Evolutionary conservation across 148 eudicot species (phyloP).

Genomic region (Fagopyrum tataricum): DNA sequence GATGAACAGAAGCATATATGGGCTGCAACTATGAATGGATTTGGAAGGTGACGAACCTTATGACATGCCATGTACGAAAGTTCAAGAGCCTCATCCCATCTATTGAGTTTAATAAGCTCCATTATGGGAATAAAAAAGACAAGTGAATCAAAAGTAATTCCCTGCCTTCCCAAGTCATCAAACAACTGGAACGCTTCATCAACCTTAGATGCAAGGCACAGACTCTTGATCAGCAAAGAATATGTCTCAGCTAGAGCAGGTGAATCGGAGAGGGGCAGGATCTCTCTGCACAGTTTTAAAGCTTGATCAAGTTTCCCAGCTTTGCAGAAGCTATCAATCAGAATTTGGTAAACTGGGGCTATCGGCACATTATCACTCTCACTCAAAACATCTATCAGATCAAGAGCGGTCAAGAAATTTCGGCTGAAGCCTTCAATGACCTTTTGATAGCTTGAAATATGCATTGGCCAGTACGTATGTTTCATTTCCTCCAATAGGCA

Average conservation of each 20-base stretch:
- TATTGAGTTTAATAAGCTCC: conserved; percentile 54
- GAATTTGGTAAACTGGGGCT: conserved; percentile 53
- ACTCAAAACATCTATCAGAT: conserved; percentile 54
- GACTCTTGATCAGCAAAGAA: conserved; percentile 64
- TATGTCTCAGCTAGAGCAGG: conserved; percentile 30
- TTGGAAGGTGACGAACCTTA: conserved; percentile 39
- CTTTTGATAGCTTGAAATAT: conserved; percentile 57
- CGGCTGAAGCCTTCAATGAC: conserved; percentile 82
- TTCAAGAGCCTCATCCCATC: conserved; percentile 84
- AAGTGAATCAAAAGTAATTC: conserved; percentile 51
- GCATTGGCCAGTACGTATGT: conserved; percentile 86
- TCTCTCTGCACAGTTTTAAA: conserved; percentile 57
- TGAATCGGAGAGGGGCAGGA: conserved; percentile 31
- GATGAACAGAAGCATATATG: not conserved
- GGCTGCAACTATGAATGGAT: not conserved
- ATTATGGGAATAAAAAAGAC: conserved; percentile 45
- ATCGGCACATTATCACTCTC: conserved; percentile 41
- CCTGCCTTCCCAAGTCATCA: conserved; percentile 48
- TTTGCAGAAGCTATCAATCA: conserved; percentile 70
- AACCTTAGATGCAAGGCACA: conserved; percentile 52
- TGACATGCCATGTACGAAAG: conserved; percentile 57
- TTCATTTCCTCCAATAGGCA: conserved; percentile 87
- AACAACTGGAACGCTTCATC: conserved; percentile 72
- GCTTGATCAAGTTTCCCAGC: conserved; percentile 75
- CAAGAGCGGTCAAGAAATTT: conserved; percentile 55